Percentiles rank a stretch among this genome's conserved stretches.
phyloP scores from a whole-genome alignment of 2,329 filamentous ascomycete genomes.

The Mariannaea sp. region DNA sequence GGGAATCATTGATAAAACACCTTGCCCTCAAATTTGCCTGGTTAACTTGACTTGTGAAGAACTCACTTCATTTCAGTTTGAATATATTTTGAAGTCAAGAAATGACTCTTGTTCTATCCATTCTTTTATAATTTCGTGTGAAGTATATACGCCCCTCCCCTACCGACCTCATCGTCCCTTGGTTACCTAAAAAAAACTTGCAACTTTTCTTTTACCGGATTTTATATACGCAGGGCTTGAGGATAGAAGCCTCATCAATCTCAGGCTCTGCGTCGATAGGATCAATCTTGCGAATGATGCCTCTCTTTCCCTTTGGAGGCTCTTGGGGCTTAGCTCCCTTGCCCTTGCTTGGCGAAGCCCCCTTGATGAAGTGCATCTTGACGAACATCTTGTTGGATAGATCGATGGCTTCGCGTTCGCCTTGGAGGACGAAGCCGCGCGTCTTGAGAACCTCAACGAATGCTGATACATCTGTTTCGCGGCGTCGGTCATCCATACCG shows the following conservation, averaged over 20 bases:
- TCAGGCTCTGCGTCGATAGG: conserved; percentile 64
- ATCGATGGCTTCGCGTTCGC: conserved; percentile 70
- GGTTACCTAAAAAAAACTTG: no score
- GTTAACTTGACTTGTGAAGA: conserved; percentile 20
- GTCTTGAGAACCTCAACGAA: conserved; percentile 84
- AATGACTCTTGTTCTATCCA: no score
- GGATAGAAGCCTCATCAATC: conserved; percentile 65
- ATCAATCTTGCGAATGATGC: conserved; percentile 60
- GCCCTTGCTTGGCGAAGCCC: conserved; percentile 72
- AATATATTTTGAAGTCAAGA: conserved; percentile 22
- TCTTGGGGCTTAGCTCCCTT: conserved; percentile 69
- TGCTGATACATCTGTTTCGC: conserved; percentile 83
- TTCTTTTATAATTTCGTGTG: no score
- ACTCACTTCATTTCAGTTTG: background rate
- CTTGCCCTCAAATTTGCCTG: conserved; percentile 17
- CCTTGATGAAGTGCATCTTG: conserved; percentile 92
- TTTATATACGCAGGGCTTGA: conserved; percentile 98
- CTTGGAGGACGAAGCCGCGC: conserved; percentile 83
- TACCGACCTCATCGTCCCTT: no score
- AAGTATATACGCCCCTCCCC: no score
- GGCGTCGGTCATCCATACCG: conserved; percentile 63
- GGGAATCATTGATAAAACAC: background rate
- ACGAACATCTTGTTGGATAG: conserved; percentile 98
- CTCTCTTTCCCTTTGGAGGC: conserved; percentile 58
- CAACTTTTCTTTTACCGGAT: conserved; percentile 61